These are phyloP conservation scores for Ramaria sp. DNA, from an alignment of 768 basidiomycete species.

Conservation along the genomic window DNA sequence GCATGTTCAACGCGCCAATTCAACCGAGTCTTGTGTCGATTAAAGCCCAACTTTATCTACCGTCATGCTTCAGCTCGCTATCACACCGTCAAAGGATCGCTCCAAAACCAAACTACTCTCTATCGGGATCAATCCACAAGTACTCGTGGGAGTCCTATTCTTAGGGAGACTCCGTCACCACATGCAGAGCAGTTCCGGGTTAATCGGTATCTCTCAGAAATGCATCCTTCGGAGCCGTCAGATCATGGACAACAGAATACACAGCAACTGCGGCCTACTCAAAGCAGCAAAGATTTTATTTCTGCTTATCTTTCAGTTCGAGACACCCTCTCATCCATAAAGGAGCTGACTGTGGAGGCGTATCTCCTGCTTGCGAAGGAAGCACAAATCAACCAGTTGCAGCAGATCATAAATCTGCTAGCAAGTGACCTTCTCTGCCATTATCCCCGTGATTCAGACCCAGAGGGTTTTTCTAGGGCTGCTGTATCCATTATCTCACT, in stretches of 20 bases:
- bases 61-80: background rate
- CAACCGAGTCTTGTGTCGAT: background rate
- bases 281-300: background rate
- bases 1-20: constrained; percentile 7
- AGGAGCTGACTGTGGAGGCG: background rate
- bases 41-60: background rate
- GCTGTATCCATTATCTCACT: background rate
- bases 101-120: background rate
- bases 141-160: background rate
- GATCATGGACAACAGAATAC: no score
- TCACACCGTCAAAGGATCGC: background rate
- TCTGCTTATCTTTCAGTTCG: background rate
- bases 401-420: background rate
- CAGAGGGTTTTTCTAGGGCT: background rate
- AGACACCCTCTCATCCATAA: background rate
- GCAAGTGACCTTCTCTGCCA: constrained; percentile 1
- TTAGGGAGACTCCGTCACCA: background rate
- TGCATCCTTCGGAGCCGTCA: no score
- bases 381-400: background rate
- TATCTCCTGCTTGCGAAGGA: constrained; percentile 3
- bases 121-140: background rate
- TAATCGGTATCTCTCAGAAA: no score
- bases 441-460: constrained; percentile 5
- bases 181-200: background rate
- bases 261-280: background rate